Base-by-base conservation (phyloP, 257 asterid genomes). In the Plectranthus barbatus region DNA sequence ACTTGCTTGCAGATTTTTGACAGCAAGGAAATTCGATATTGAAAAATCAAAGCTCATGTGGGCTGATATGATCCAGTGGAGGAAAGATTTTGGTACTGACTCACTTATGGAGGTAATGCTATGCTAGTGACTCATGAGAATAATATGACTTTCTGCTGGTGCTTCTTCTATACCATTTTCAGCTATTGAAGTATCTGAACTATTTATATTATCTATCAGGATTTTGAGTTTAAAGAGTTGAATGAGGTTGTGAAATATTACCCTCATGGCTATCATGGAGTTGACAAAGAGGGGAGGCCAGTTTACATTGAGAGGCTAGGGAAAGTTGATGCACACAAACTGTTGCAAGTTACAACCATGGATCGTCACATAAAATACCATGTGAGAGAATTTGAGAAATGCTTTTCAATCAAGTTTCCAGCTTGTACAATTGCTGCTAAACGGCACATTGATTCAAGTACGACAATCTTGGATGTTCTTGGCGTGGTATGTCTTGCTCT, bases 41-140 rank as follows among this genome's bases (percentile, higher is more conserved):
- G 94, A 88, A 70, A 88, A 79, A 74, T 69, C 96, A 14, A 88
- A 83, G 71, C 84, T 71, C 63, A 88, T 88, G 96, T 88, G 95
- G 96, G 91, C 88, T 63, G 96, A 88, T 84, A 88, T 85, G 96
- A 65, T 85, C 54, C 87, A 78, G 65, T 88, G 96, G 96, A 85
- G 96, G 81, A 85, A 69, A 71, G 92, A 83, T 33, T 88, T 88
- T 68, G 91, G 86, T 44, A 80, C 81, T 24, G 90, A 85, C 83
- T 80, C 83, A 36, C 77, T 88, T 46, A 62, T 76, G 57, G 83
- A 87, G 86, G 95, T 83, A 79, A 66, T 23, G 40, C 15, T 48
- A 60, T 50, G 29, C 56, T 41, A 57, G 52, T 20, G 47, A 18
- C 56, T 37, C 46, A 9, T 9, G 11, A 31, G 50, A 52, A 49